Evolutionary conservation across 2,329 filamentous ascomycete species (phyloP).

Genomic region (Truncatella angustata): DNA sequence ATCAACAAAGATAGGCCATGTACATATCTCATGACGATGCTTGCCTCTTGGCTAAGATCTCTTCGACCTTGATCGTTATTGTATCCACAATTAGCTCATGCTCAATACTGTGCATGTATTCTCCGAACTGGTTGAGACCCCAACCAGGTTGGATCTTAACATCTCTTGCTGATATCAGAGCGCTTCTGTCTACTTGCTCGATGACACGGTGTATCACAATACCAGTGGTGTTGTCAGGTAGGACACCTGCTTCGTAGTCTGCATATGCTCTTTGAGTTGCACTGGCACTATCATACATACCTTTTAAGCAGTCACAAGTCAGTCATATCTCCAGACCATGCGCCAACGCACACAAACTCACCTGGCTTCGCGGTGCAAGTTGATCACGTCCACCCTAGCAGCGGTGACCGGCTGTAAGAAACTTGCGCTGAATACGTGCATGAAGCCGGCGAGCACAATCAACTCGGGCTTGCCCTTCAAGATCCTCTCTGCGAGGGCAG

Average conservation of each 20-base stretch:
- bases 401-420: conserved; percentile 69
- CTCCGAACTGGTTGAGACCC: conserved; percentile 63
- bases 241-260: conserved; percentile 54
- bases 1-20: neutral
- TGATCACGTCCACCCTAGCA: conserved; percentile 69
- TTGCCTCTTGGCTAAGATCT: conserved; percentile 4
- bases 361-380: conserved; percentile 68
- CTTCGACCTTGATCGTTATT: conserved; percentile 33
- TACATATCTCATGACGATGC: neutral
- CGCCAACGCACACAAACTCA: conserved; percentile 11
- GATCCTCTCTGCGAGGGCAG: conserved; percentile 68
- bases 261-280: conserved; percentile 70
- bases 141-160: conserved; percentile 65
- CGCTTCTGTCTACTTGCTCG: conserved; percentile 75
- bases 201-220: conserved; percentile 85
- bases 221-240: conserved; percentile 64
- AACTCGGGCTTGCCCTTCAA: conserved; percentile 66
- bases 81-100: conserved; percentile 79
- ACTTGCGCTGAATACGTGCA: conserved; percentile 72
- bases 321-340: neutral
- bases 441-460: conserved; percentile 82
- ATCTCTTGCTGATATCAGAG: conserved; percentile 68
- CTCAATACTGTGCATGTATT: conserved; percentile 73
- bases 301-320: conserved; percentile 33
- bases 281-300: conserved; percentile 64